Conservation (phyloP, 2,329 filamentous ascomycete species). For the Aspergillus ochraceus region DNA sequence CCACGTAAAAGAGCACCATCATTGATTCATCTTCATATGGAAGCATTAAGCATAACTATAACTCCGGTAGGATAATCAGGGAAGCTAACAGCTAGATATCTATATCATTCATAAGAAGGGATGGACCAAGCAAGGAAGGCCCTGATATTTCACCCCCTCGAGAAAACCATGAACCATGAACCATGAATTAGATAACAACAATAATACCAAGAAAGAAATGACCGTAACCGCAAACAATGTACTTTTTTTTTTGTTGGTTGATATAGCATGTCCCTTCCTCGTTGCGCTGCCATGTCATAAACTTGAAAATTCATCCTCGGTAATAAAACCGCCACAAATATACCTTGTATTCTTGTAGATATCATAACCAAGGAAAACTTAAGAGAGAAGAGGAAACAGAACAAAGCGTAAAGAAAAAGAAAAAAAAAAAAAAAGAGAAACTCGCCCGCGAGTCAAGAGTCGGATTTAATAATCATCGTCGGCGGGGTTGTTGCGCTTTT, state of each 20-base stretch:
- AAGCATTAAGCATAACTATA: background rate
- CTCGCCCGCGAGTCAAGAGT: constrained; percentile 24
- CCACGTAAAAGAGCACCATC: constrained; percentile 1
- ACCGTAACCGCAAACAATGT: background rate
- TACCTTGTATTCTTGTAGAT: background rate
- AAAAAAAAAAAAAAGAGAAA: constrained; percentile 5
- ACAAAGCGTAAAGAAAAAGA: constrained; percentile 3
- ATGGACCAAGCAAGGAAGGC: background rate
- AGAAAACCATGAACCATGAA: background rate
- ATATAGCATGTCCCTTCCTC: background rate
- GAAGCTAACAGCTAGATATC: background rate
- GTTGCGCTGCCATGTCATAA: background rate
- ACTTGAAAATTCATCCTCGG: background rate
- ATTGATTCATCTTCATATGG: constrained; percentile 2
- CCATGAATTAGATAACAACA: background rate
- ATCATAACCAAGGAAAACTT: constrained; percentile 2
- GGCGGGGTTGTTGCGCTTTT: constrained; percentile 28
- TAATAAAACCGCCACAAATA: background rate
- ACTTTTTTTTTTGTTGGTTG: background rate
- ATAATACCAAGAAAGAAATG: background rate
- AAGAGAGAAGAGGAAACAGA: background rate
- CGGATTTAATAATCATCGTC: constrained; percentile 30
- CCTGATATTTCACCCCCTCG: background rate
- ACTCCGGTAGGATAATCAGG: background rate
- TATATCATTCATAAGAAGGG: background rate